Evolutionary conservation across 108 stramenopile species (phyloP), one percentile per base, ranked within the genome.

Genomic region (Cyclotella atomus): DNA sequence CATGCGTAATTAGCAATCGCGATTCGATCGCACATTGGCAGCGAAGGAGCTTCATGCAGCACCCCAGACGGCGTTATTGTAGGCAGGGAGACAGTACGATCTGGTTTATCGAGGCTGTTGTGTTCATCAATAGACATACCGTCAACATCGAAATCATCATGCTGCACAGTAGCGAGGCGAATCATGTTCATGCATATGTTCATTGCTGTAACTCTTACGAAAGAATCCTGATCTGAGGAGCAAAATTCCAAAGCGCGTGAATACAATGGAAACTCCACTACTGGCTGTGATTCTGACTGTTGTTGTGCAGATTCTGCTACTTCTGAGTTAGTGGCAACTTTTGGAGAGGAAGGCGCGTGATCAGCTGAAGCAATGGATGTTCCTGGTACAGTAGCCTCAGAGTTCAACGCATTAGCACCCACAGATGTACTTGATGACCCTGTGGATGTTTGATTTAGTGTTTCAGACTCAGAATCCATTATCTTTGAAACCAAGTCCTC

Each of bases 141-240:
- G 20, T 28, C 34, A 53, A 34, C 56, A 62, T 24, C 47, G 36
- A 21, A 45, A 43, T 64, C 68, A 47, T 34, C 33, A 54, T 71
- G 30, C 20, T 64, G 61, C 10, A 87, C 79, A 7, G 91, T 87
- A 12, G 90, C 79, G 34, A 95, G 75, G 59, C 92, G 85, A 60
- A 95, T 71, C 27, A 89, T 90, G 60, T 95, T 95, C 74, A 95
- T 80, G 76, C 94, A 95, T 17, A 95, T 84, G 69, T 91, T 95
- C 91, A 95, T 90, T 45, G 92, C 94, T 9, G 94, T 95, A 15
- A 90, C 84, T 17, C 92, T 76, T 21, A 95, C 87, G 62, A 95
- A 95, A 12, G 90, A 88, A 75, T 95, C 94, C 44, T 91, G 86
- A 52, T 91, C 90, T 12, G 79, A 70, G 2, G 89, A 65, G 65